Evolutionary conservation across 2,329 filamentous ascomycete genomes (phyloP), one percentile per base, ranked within the genome.

Genomic region (Ilyonectria sp.): DNA sequence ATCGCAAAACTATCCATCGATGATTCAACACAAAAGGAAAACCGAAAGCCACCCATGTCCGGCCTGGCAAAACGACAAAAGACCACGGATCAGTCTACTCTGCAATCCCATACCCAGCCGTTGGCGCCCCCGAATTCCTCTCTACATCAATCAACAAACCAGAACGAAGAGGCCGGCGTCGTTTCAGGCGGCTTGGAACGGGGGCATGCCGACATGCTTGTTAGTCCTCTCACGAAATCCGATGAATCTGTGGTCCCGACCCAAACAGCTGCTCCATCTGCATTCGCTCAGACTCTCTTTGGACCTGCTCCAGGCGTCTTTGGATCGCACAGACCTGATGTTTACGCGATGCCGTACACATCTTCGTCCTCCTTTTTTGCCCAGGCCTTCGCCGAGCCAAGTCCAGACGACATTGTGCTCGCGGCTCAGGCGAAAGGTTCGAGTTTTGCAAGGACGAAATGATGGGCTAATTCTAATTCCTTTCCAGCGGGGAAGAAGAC

Each of bases 371-470:
- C 83, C 63, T 85, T 85, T 79, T 77, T 85, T 81, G 77, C 85
- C 76, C 84, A 90, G 77, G 89, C 91, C 66, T 98, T 98, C 83
- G 86, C 91, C 85, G 90, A 90, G 79, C 95, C 95, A 62, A 98
- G 95, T 82, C 95, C 95, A 73, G 95, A 98, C 84, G 95, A 98
- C 80, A 84, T 96, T 77, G 93, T 98, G 76, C 87, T 94, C 70
- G 90, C 91, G 80, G 95, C 95, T 74, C 95, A 97, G 86, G 91
- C 91, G 83, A 93, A 94, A 94, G 92, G 92, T 94, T 93, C 91
- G 90, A 87, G 84, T 78, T 85, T 84, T 81, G 80, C 82, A 77
- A 86, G 81, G 79, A 83, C 81, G 79, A 83, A 82, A 74, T 83
- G 81, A 82, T 81, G 81, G 81, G 78, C 82, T 81, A 82, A 83